A percentile compares a stretch with the other conserved stretches of the same genome.
phyloP scores from a whole-genome alignment of 768 basidiomycete species.

The Thelephora aurantiotincta region DNA sequence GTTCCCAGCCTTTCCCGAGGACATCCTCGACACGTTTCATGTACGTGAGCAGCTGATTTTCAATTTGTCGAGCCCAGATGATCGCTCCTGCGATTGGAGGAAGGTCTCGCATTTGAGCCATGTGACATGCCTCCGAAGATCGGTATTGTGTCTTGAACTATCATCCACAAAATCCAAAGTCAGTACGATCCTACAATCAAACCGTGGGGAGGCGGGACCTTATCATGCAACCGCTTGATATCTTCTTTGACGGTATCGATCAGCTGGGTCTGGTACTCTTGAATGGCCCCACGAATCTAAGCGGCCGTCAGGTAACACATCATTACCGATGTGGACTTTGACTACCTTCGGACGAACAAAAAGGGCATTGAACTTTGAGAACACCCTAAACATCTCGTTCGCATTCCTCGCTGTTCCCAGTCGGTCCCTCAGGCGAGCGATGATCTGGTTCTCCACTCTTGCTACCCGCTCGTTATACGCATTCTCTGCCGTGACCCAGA shows the following conservation, averaged over 20 bases:
- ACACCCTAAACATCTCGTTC: conserved; percentile 99
- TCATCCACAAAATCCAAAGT: neutral
- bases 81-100: conserved; percentile 98
- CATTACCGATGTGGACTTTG: neutral
- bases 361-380: conserved; percentile 94
- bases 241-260: conserved; percentile 99
- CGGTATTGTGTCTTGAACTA: conserved; percentile 96
- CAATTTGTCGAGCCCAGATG: conserved; percentile 99
- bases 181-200: neutral
- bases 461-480: conserved; percentile 97
- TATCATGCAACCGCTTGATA: conserved; percentile 89
- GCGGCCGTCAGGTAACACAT: neutral
- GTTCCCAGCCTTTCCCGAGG: conserved; percentile 94
- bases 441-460: conserved; percentile 97
- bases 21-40: conserved; percentile 99
- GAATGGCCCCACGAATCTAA: conserved; percentile 93
- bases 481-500: conserved; percentile 94
- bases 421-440: conserved; percentile 80
- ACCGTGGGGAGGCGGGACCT: conserved; percentile 23
- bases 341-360: conserved; percentile 82
- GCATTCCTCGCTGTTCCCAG: conserved; percentile 93
- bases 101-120: conserved; percentile 97
- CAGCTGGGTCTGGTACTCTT: conserved; percentile 97
- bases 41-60: conserved; percentile 87
- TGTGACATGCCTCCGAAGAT: conserved; percentile 89